These are phyloP conservation scores for Populus alba DNA, from an alignment of 345 rosid species.

Conservation along the genomic window DNA sequence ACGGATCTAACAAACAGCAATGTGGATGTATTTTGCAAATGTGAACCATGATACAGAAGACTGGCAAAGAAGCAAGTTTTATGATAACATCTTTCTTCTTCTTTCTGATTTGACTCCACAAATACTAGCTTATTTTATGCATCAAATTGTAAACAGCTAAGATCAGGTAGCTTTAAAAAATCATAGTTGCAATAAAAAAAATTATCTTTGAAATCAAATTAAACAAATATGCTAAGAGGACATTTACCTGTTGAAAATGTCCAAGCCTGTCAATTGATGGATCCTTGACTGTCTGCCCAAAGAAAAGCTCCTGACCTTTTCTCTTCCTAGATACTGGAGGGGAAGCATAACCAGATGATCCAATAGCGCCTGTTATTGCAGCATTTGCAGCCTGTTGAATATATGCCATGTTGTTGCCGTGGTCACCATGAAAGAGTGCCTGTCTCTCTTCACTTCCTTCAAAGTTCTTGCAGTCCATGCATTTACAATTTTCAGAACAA, in stretches of 20 bases:
- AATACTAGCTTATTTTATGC: neutral
- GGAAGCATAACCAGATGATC: conserved; percentile 87
- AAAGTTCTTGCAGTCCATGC: conserved; percentile 95
- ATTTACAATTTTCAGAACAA: conserved; percentile 94
- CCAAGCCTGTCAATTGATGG: conserved; percentile 53
- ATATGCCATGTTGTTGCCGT: conserved; percentile 74
- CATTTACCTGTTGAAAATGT: conserved; percentile 67
- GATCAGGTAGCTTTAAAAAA: neutral
- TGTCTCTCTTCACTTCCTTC: conserved; percentile 98
- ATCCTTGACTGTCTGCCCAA: conserved; percentile 63
- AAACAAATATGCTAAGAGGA: conserved; percentile 12
- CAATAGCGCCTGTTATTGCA: conserved; percentile 96
- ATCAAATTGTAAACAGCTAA: neutral
- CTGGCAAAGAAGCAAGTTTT: too few relatives aligned
- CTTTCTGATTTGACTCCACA: neutral
- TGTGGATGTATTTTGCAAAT: neutral
- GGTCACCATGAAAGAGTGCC: conserved; percentile 89
- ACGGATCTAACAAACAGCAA: conserved; percentile 3
- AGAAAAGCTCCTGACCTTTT: conserved; percentile 74
- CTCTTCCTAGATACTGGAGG: conserved; percentile 71
- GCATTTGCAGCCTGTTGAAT: conserved; percentile 99
- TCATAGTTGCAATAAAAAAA: neutral
- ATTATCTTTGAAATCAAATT: neutral
- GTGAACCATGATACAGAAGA: neutral
- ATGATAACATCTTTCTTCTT: neutral